Conservation (phyloP, 805 yeast species). For the Barnettozyma siamensis region DNA sequence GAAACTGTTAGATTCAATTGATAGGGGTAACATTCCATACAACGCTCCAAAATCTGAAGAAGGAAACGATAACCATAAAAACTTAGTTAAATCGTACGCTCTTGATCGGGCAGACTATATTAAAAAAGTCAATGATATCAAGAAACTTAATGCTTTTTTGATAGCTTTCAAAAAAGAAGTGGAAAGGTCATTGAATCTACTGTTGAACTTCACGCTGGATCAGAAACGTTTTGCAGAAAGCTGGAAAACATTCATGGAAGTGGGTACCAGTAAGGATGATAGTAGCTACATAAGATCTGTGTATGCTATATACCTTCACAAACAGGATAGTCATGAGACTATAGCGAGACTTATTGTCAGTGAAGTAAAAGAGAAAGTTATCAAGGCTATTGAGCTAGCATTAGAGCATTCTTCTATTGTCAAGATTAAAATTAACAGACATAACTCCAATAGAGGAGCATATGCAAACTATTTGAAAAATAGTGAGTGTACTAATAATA, state of each 20-base stretch:
- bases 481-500: conserved; percentile 4
- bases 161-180: conserved; percentile 19
- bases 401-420: conserved; percentile 24
- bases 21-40: neutral
- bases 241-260: conserved; percentile 29
- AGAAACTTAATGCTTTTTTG: conserved; percentile 10
- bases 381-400: conserved; percentile 24
- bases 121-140: conserved; percentile 9
- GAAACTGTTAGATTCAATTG: conserved; percentile 11
- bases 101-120: conserved; percentile 4
- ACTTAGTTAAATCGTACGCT: neutral
- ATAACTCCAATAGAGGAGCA: conserved; percentile 29
- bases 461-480: conserved; percentile 21
- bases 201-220: conserved; percentile 8
- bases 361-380: conserved; percentile 24
- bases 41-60: neutral
- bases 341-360: conserved; percentile 23
- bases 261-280: conserved; percentile 17
- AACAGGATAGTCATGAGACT: conserved; percentile 23
- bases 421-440: conserved; percentile 25
- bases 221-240: conserved; percentile 17
- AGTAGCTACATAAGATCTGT: conserved; percentile 23
- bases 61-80: neutral
- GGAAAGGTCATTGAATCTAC: conserved; percentile 7
- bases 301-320: conserved; percentile 25